These are phyloP conservation scores for Epichloe festucae DNA, from an alignment of 2,329 filamentous ascomycete species.

Conservation along the genomic window DNA sequence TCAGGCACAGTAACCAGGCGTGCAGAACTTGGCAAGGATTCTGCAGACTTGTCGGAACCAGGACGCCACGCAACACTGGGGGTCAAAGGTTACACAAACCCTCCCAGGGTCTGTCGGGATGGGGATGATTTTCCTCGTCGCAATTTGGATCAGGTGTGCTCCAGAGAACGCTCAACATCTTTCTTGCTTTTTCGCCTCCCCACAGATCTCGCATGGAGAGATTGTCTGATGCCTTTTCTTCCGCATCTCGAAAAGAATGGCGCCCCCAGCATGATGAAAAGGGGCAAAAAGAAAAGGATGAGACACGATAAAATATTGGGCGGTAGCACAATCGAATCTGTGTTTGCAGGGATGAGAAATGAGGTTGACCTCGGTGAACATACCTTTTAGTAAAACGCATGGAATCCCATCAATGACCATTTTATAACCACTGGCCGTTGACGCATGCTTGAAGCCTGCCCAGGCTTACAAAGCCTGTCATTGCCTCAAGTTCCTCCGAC, in stretches of 20 bases:
- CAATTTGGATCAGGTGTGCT: neutral
- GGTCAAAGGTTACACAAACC: slow-evolving; percentile 10
- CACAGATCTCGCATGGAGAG: too few relatives aligned
- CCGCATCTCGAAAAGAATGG: too few relatives aligned
- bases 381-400: slow-evolving; percentile 3
- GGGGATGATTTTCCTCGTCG: neutral
- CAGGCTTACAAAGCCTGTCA: neutral
- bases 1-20: slow-evolving; percentile 10
- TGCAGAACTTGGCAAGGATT: slow-evolving; percentile 9
- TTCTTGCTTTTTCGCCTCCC: neutral
- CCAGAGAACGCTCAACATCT: neutral
- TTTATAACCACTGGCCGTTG: neutral
- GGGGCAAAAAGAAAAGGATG: neutral
- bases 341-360: slow-evolving; percentile 3
- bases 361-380: slow-evolving; percentile 2
- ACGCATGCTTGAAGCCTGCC: neutral
- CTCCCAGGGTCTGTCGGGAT: neutral
- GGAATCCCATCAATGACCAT: neutral
- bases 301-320: neutral
- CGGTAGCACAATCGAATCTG: neutral
- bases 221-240: too few relatives aligned
- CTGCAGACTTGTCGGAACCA: slow-evolving; percentile 12
- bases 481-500: neutral
- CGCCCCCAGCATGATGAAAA: neutral
- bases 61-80: slow-evolving; percentile 13